phyloP scores from a whole-genome alignment of 148 eudicot species.

The Salicornia ramosissima region DNA sequence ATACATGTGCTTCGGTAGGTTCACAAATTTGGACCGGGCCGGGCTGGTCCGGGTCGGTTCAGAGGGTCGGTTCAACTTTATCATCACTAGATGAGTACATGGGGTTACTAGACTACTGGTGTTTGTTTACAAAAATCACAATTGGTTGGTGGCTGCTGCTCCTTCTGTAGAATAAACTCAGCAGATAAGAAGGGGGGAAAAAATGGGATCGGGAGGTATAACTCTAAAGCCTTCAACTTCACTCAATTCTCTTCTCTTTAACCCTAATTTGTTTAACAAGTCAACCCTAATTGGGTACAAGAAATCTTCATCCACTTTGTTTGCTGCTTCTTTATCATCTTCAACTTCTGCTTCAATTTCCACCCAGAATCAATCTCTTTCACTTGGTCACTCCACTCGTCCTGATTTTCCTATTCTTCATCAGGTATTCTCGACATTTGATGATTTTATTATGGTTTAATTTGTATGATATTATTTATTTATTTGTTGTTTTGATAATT shows the following conservation, averaged over 20 bases:
- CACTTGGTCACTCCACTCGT: conserved; percentile 71
- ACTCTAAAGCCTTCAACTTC: conserved; percentile 39
- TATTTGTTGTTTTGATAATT: neutral
- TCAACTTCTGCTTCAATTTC: conserved; percentile 36
- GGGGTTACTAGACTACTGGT: no score
- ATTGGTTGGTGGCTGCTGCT: neutral
- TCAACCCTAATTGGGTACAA: conserved; percentile 22
- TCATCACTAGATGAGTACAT: no score
- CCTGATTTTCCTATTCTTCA: conserved; percentile 85
- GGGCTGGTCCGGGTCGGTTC: no score
- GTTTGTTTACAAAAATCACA: neutral
- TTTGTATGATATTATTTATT: neutral
- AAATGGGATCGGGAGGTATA: conserved; percentile 33
- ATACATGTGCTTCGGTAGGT: no score
- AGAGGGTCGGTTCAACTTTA: no score
- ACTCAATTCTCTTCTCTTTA: conserved; percentile 25
- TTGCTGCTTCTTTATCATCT: conserved; percentile 18
- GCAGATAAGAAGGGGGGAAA: neutral
- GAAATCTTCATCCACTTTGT: conserved; percentile 12
- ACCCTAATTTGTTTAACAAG: conserved; percentile 23
- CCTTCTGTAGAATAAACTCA: neutral
- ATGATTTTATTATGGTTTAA: neutral
- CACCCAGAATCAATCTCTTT: conserved; percentile 28
- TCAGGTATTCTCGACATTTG: conserved; percentile 40
- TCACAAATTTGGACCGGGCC: no score